Evolutionary conservation across 2,329 filamentous ascomycete genomes (phyloP), one percentile per base, ranked within the genome.

Genomic region (Gaeumannomyces sp.): DNA sequence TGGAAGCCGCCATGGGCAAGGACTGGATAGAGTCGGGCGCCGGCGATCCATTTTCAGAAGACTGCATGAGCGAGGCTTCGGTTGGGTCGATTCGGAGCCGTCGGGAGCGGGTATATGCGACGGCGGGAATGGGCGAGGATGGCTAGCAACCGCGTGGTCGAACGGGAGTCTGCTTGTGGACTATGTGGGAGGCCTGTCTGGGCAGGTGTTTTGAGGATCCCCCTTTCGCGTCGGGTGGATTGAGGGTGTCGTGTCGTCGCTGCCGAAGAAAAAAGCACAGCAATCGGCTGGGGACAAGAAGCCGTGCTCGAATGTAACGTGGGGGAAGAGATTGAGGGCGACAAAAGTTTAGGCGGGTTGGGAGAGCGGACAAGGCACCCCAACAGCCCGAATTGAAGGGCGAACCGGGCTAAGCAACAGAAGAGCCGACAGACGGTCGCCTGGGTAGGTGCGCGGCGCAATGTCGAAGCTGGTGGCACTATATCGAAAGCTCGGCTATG

Each of bases 11-110:
- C 73, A 86, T 79, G 72, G 90, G 88, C 76, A 90, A 83, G 72
- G 88, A 85, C 76, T 88, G 86, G 77, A 89, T 84, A 75, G 88
- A 86, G 77, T 89, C 85, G 78, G 85, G 81, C 71, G 85, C 82
- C 74, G 85, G 78, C 73, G 83, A 79, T 79, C 81, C 86, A 86
- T 89, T 80, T 75, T 84, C 80, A 74, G 84, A 79, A 77, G 86
- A 83, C 84, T 87, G 87, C 89, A 91, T 91, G 80, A 82, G 85
- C 77, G 69, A 56, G 28, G 35, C 57, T 27, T 53, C 45, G 45
- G 45, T 7, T n/a, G 45, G 45, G 45, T 22, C 45, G 45, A 11
- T 53, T 53, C 45, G 45, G 45, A 53, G 45, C 45, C 45, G 45
- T 53, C 45, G 57, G 57, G 27, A 7, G 57, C 57, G 29, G 57